These are phyloP conservation scores for Exsudoporus floridanus DNA, from an alignment of 1,284 basidiomycete species.

Conservation along the genomic window DNA sequence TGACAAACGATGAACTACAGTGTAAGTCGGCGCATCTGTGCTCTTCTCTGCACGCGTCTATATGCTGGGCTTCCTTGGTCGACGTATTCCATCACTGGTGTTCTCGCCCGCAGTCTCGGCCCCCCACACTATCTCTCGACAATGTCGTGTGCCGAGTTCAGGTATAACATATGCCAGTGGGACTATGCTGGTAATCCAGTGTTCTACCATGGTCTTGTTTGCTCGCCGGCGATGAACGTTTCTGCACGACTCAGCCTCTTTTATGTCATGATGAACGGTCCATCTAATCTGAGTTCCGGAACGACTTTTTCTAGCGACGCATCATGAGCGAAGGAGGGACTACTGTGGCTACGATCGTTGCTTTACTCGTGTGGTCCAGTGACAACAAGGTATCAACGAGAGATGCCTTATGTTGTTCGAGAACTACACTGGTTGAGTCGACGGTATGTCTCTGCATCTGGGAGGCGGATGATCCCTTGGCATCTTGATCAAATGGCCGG, in stretches of 20 bases:
- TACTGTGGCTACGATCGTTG: constrained; percentile 57
- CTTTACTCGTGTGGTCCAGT: constrained; percentile 56
- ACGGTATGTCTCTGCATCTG: constrained; percentile 40
- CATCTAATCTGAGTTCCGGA: constrained; percentile 18
- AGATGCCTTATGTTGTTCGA: constrained; percentile 67
- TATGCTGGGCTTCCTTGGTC: too few species aligned
- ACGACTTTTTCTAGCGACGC: not conserved
- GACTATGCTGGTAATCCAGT: constrained; percentile 62
- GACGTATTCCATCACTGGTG: too few species aligned
- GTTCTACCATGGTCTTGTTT: constrained; percentile 63
- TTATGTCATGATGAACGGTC: constrained; percentile 64
- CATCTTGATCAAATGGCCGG: constrained; percentile 53
- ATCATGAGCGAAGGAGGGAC: constrained; percentile 48
- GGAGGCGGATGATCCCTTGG: not conserved
- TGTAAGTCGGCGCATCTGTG: too few species aligned
- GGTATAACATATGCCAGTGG: constrained; percentile 69
- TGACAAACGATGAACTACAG: too few species aligned
- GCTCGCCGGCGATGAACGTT: constrained; percentile 65
- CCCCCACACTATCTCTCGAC: too few species aligned
- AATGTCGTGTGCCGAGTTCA: constrained; percentile 51
- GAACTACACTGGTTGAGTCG: constrained; percentile 69
- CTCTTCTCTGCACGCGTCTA: too few species aligned
- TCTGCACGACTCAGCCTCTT: constrained; percentile 68
- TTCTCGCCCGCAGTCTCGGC: too few species aligned
- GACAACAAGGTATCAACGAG: constrained; percentile 59